Evolutionary conservation across 148 eudicot genomes (phyloP), one percentile per base, ranked within the genome.

Genomic region (Camellia lanceoleosa): DNA sequence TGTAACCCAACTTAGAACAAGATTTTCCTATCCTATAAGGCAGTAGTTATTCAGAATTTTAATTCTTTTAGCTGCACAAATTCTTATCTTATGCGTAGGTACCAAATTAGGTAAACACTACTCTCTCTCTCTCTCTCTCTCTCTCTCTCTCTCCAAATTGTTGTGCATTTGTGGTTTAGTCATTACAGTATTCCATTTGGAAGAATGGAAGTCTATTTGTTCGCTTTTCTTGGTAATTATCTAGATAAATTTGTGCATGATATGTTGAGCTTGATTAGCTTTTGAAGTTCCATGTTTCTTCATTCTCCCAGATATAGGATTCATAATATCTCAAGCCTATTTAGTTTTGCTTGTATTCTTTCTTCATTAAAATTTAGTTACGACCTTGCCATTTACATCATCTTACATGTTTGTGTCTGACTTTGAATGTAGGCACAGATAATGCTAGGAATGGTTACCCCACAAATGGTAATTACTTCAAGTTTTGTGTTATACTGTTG

Each of bases 391-490:
- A 44, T 49, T 11, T 49, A 19, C 68, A 61, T 6, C 44, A 30
- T 67, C 74, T 81, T n/a, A 81, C 49, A 44, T 75, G 49, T 81
- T 67, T 19, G 4, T 69, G 16, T 59, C 68, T 80, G 38, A 63
- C n/a, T 78, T 23, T 67, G 47, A 76, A 61, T 89, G 83, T 97
- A 96, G 99, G 97, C 91, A 49, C 91, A 89, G 80, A 85, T 96
- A 81, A 92, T 96, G 89, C 90, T 96, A 41, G 97, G 97, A 79
- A 80, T 92, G 89, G 92, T 96, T 79, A 86, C 91, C 56, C 89
- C 91, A 64, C 97, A 91, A 84, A 92, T 93, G 99, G 99, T 96
- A 65, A 16, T 81, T 52, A 78, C 77, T 81, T 82, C 78, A 30
- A 61, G 63, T 9, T 4, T 66, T 72, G 47, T 41, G 13, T 4